Percentiles rank a stretch among this genome's conserved stretches.
These are phyloP conservation scores for Stachybotrys chartarum DNA, from an alignment of 2,329 filamentous ascomycete genomes.

Conservation along the genomic window DNA sequence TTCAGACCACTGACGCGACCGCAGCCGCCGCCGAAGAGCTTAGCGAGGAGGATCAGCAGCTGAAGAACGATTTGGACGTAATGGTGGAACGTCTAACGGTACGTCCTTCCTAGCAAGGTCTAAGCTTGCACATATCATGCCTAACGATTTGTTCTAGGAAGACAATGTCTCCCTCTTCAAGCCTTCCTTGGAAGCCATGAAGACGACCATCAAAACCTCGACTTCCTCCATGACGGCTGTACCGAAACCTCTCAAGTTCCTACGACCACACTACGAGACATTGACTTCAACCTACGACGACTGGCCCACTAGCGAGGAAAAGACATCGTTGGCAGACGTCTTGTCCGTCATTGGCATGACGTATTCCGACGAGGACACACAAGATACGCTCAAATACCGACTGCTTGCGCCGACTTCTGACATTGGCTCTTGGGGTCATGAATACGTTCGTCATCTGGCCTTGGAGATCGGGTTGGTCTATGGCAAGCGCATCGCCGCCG, in stretches of 20 bases:
- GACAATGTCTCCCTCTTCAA: conserved; percentile 82
- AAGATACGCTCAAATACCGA: conserved; percentile 94
- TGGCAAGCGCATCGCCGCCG: conserved; percentile 75
- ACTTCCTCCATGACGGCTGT: conserved; percentile 99
- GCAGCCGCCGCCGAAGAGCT: conserved; percentile 67
- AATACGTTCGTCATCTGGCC: conserved; percentile 93
- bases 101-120: conserved; percentile 15
- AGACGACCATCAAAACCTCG: conserved; percentile 96
- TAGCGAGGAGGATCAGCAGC: conserved; percentile 94
- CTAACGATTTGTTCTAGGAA: conserved; percentile 49
- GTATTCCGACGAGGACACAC: conserved; percentile 89
- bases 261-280: conserved; percentile 91
- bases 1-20: conserved; percentile 12
- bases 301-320: conserved; percentile 79
- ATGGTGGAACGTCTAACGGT: conserved; percentile 91
- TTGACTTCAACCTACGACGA: conserved; percentile 82
- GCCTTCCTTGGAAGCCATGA: conserved; percentile 89
- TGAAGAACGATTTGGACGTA: conserved; percentile 98
- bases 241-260: conserved; percentile 95
- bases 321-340: conserved; percentile 87
- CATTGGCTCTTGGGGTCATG: conserved; percentile 95
- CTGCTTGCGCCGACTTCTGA: conserved; percentile 85
- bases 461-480: conserved; percentile 95
- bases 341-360: conserved; percentile 98
- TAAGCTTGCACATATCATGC: too few species aligned